Percentiles rank a stretch among this genome's conserved stretches.
These are phyloP conservation scores for Rauvolfia tetraphylla DNA, from an alignment of 257 asterid genomes.

Conservation along the genomic window DNA sequence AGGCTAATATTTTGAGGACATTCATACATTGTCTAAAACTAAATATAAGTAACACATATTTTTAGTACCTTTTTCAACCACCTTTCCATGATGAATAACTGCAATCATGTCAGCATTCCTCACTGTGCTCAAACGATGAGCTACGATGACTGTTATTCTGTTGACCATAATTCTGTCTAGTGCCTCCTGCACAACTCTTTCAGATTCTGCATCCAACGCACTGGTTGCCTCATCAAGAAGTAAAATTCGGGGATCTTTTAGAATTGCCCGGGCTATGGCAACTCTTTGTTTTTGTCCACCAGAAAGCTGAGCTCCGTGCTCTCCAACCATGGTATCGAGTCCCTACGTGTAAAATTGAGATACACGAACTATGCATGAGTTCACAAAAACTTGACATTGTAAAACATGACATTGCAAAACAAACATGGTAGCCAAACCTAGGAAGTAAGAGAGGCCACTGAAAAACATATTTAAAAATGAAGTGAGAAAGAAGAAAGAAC, in stretches of 20 bases:
- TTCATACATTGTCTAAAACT: neutral
- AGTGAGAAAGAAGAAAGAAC: slow-evolving; percentile 22
- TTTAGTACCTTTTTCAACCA: slow-evolving; percentile 65
- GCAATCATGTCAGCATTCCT: slow-evolving; percentile 77
- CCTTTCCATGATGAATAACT: slow-evolving; percentile 72
- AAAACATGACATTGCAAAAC: too few relatives aligned
- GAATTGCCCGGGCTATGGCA: slow-evolving; percentile 80
- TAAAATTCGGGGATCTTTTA: slow-evolving; percentile 70
- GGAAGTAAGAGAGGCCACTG: neutral
- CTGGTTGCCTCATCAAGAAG: slow-evolving; percentile 91
- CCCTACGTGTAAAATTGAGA: slow-evolving; percentile 42
- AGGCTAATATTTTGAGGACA: too few relatives aligned
- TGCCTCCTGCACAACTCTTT: slow-evolving; percentile 81
- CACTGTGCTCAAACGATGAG: slow-evolving; percentile 77
- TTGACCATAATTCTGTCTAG: slow-evolving; percentile 79
- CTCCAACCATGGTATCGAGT: slow-evolving; percentile 73
- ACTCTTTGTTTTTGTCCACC: slow-evolving; percentile 92
- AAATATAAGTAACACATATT: neutral
- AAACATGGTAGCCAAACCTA: neutral
- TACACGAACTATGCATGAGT: neutral
- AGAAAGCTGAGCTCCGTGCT: slow-evolving; percentile 88
- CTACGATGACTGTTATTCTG: slow-evolving; percentile 77
- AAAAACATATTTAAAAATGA: neutral
- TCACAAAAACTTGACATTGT: neutral
- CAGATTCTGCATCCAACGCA: slow-evolving; percentile 89